phyloP scores from a whole-genome alignment of 2,329 filamentous ascomycete genomes.

The Exophiala oligosperma region DNA sequence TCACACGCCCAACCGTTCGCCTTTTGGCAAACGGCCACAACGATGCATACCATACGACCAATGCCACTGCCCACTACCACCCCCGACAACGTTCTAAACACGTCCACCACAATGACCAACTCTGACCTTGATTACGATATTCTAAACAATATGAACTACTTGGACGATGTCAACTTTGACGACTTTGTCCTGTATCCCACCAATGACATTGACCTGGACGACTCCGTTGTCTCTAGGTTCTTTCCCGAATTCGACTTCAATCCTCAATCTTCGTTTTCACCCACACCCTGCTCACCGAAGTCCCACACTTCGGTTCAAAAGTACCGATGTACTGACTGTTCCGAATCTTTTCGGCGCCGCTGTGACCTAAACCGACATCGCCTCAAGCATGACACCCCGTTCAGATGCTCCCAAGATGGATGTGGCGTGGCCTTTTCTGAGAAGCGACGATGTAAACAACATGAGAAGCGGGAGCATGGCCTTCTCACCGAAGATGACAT shows the following conservation, averaged over 20 bases:
- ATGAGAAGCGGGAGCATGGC: conserved; percentile 12
- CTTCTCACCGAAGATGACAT: conserved; percentile 5
- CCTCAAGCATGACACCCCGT: conserved; percentile 14
- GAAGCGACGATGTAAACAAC: conserved; percentile 15
- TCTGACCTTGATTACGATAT: neutral
- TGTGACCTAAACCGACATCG: conserved; percentile 17
- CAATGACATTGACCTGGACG: neutral
- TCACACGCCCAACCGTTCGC: neutral
- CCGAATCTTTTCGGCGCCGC: conserved; percentile 8
- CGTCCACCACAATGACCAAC: neutral
- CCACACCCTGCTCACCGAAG: neutral
- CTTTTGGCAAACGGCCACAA: neutral
- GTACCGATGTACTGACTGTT: conserved; percentile 9
- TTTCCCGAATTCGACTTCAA: conserved; percentile 5
- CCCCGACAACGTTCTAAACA: neutral
- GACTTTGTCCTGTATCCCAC: conserved; percentile 5
- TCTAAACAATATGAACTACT: neutral
- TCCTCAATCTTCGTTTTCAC: neutral
- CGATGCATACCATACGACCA: conserved; percentile 1
- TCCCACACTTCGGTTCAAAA: neutral
- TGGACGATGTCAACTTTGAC: conserved; percentile 10
- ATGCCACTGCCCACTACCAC: neutral
- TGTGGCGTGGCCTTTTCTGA: conserved; percentile 15
- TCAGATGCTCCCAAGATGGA: conserved; percentile 4
- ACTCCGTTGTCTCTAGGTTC: neutral